A percentile compares a stretch with the other conserved stretches of the same genome.
phyloP scores from a whole-genome alignment of 208 protist species.

The Trypanosoma theileri region DNA sequence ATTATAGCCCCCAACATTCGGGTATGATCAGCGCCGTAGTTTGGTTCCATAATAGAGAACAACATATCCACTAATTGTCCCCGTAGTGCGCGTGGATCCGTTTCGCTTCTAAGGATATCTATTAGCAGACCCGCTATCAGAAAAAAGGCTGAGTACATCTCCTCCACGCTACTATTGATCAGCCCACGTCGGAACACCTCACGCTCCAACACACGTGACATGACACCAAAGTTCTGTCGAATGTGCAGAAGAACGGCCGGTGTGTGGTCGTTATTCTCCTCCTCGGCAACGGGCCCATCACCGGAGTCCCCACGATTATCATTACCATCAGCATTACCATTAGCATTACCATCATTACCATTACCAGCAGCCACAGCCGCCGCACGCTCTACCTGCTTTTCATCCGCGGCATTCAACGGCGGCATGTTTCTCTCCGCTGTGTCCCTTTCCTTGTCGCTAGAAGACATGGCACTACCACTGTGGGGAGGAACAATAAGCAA shows the following conservation, averaged over 20 bases:
- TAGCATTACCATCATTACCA: background rate
- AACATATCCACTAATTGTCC: slow-evolving; percentile 25
- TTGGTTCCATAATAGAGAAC: slow-evolving; percentile 20
- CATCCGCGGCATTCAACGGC: slow-evolving; percentile 8
- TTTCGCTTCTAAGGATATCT: slow-evolving; percentile 28
- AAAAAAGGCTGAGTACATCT: slow-evolving; percentile 56
- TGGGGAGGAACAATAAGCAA: slow-evolving; percentile 20
- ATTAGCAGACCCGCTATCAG: slow-evolving; percentile 11
- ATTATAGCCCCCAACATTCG: slow-evolving; percentile 42
- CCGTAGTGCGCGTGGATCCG: slow-evolving; percentile 14
- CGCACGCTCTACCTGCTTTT: slow-evolving; percentile 5
- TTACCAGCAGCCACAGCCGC: background rate
- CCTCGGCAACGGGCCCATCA: slow-evolving; percentile 1
- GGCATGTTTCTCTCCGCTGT: background rate
- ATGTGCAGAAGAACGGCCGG: slow-evolving; percentile 53
- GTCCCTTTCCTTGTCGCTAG: slow-evolving; percentile 21
- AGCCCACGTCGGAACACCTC: slow-evolving; percentile 60
- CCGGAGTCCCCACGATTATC: background rate
- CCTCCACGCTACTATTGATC: slow-evolving; percentile 40
- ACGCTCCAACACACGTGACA: slow-evolving; percentile 50
- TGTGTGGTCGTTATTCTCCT: slow-evolving; percentile 24
- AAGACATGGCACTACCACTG: slow-evolving; percentile 21
- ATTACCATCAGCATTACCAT: background rate
- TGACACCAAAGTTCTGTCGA: slow-evolving; percentile 55
- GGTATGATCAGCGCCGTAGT: slow-evolving; percentile 31